Evolutionary conservation across 352 stramenopile species (phyloP).

Genomic region (Phytopythium kandeliae): DNA sequence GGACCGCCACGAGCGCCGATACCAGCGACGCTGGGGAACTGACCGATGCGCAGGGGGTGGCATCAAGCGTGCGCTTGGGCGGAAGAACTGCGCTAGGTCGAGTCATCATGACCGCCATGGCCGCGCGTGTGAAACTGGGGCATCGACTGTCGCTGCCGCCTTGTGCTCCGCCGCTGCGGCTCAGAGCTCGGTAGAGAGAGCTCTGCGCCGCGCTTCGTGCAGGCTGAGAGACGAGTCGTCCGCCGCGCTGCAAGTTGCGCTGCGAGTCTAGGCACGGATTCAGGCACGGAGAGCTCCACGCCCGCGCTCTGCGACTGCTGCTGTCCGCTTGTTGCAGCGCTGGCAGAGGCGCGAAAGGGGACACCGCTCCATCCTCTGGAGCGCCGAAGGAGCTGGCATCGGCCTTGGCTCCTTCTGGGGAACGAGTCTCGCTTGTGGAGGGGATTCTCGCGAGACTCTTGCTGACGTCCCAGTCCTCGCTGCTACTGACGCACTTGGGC

Average conservation of each 20-base stretch:
- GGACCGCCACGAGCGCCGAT: neutral
- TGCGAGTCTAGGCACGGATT: neutral
- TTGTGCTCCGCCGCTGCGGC: neutral
- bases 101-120: conserved; percentile 33
- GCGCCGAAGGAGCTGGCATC: neutral
- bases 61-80: neutral
- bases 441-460: neutral
- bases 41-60: neutral
- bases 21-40: neutral
- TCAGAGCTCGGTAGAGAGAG: neutral
- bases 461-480: neutral
- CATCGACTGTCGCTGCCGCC: neutral
- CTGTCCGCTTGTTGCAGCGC: neutral
- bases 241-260: neutral
- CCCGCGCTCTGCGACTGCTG: neutral
- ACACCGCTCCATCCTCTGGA: neutral
- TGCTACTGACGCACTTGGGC: neutral
- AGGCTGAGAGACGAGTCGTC: neutral
- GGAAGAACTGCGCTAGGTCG: conserved; percentile 13
- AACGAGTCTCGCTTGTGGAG: neutral
- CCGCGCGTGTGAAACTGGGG: conserved; percentile 32
- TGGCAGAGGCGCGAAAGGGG: neutral
- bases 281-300: conserved; percentile 1
- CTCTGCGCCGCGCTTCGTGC: neutral
- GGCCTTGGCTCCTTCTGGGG: neutral